Evolutionary conservation across 1,284 basidiomycete species (phyloP).

Genomic region (Ustilago bromivora): DNA sequence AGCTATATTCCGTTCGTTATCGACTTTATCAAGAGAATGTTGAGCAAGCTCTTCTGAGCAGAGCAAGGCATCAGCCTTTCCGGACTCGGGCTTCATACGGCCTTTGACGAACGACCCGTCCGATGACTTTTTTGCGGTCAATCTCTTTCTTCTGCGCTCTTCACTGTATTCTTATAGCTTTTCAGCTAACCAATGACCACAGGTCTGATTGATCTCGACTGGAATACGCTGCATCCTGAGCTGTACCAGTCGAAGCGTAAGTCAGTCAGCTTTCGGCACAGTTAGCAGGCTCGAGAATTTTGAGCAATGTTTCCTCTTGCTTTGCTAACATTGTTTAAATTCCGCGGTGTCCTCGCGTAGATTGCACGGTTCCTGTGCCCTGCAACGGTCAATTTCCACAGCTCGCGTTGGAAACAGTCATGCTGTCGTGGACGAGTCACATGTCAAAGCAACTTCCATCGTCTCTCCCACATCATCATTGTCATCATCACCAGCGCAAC

Average conservation of each 20-base stretch:
- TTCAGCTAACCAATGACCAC: too few species aligned
- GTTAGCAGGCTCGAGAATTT: too few species aligned
- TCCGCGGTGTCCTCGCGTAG: not conserved
- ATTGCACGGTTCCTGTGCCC: slow-evolving; percentile 4
- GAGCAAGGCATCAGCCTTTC: not conserved
- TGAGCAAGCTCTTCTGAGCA: slow-evolving; percentile 50
- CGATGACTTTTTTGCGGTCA: too few species aligned
- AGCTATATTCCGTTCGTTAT: slow-evolving; percentile 57
- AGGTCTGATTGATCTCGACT: too few species aligned
- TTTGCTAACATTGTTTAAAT: too few species aligned
- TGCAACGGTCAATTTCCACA: slow-evolving; percentile 16
- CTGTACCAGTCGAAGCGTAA: too few species aligned
- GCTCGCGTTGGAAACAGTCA: slow-evolving; percentile 7
- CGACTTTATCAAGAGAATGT: slow-evolving; percentile 60
- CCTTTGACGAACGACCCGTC: too few species aligned
- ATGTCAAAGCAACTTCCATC: not conserved
- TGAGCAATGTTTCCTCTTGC: not conserved
- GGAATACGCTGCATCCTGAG: too few species aligned
- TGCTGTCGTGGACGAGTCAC: not conserved
- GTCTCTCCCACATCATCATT: not conserved
- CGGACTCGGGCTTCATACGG: not conserved
- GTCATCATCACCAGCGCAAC: not conserved
- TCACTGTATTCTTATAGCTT: too few species aligned
- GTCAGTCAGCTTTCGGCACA: too few species aligned
- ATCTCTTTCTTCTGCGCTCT: too few species aligned